Conservation (phyloP, 257 asterid genomes). For the Echium plantagineum region DNA sequence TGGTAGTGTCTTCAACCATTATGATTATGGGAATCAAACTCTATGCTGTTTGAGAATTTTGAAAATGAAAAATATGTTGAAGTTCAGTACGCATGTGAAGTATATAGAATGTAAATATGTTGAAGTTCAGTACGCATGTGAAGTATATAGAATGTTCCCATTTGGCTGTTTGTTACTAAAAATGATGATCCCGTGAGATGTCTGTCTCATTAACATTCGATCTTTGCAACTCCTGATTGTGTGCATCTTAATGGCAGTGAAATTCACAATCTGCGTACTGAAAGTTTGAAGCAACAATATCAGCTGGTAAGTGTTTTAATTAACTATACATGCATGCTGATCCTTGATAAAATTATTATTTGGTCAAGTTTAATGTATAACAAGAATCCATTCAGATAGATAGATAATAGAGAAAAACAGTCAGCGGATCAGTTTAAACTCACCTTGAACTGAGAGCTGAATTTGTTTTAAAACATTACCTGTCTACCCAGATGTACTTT, state of each 20-base stretch:
- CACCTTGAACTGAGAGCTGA: background rate
- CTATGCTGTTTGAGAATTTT: too few species aligned
- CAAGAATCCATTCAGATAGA: background rate
- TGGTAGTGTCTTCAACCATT: background rate
- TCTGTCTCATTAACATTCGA: background rate
- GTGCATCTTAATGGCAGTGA: constrained; percentile 41
- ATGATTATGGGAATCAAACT: background rate
- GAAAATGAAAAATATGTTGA: too few species aligned
- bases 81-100: too few species aligned
- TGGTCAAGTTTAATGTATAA: background rate
- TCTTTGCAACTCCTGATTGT: background rate
- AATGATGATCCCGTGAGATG: background rate
- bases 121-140: too few species aligned
- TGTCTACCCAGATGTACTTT: too few species aligned
- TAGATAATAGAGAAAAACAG: too few species aligned
- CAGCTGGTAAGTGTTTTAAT: constrained; percentile 41
- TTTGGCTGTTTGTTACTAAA: background rate
- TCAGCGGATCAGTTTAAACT: background rate
- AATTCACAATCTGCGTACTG: constrained; percentile 61
- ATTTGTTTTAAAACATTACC: too few species aligned
- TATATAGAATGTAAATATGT: background rate
- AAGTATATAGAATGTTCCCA: background rate
- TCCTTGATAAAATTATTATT: background rate
- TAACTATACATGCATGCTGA: background rate
- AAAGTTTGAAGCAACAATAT: constrained; percentile 79